These are phyloP conservation scores for Hypoxylon sp. DNA, from an alignment of 2,329 filamentous ascomycete species.

Conservation along the genomic window DNA sequence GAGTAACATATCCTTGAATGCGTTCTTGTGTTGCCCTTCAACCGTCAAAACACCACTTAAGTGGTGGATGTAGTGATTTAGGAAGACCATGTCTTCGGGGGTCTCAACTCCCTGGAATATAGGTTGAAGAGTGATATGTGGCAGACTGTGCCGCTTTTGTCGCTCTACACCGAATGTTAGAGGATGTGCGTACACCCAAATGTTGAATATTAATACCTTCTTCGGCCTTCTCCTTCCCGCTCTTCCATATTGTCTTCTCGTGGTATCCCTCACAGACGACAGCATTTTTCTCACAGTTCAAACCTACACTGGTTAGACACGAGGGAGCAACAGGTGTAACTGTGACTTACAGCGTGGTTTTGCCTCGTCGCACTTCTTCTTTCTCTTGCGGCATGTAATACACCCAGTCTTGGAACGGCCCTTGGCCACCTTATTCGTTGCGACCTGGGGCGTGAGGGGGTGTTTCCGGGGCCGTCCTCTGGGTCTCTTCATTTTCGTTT, in stretches of 20 bases:
- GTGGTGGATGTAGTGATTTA: constrained; percentile 85
- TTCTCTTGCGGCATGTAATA: constrained; percentile 76
- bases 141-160: constrained; percentile 64
- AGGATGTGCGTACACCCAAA: constrained; percentile 31
- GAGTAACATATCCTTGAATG: constrained; percentile 86
- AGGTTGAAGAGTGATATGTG: constrained; percentile 71
- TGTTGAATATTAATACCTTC: constrained; percentile 65
- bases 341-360: constrained; percentile 73
- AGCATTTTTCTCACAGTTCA: constrained; percentile 94
- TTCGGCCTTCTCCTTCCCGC: constrained; percentile 82
- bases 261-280: constrained; percentile 93
- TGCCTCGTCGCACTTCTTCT: constrained; percentile 81
- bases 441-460: constrained; percentile 71
- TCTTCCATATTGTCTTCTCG: constrained; percentile 88
- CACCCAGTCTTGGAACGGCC: constrained; percentile 79
- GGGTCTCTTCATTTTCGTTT: constrained; percentile 72
- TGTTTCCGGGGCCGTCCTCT: constrained; percentile 88
- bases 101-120: constrained; percentile 88
- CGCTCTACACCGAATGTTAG: constrained; percentile 60
- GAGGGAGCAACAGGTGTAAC: constrained; percentile 41
- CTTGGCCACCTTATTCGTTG: constrained; percentile 80
- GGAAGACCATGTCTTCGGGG: constrained; percentile 82
- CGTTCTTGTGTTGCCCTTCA: constrained; percentile 84
- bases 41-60: constrained; percentile 87
- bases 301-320: constrained; percentile 65